Evolutionary conservation across 306 rosid genomes (phyloP), one percentile per base, ranked within the genome.

Genomic region (Astragalus membranaceus): DNA sequence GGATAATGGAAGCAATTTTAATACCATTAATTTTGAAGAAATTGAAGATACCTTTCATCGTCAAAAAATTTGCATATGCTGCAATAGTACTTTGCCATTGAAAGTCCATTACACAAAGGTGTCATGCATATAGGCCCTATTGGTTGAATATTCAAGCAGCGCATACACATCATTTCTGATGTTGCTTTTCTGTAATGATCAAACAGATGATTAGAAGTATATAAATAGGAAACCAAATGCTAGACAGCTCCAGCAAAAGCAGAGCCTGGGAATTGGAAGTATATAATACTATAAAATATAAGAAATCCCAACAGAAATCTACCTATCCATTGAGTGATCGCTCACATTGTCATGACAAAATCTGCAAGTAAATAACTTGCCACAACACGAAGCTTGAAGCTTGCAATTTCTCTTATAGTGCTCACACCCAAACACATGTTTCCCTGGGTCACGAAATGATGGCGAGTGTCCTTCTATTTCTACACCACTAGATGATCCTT

Each of bases 241-340:
- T 60, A 35, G 6, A 58, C 10, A 61, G 48, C 33, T 61, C 50
- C 50, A 1, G 9, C 15, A 30, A 59, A 14, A 60, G 49, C 8
- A 8, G 30, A 60, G 51, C 42, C 51, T 42, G 20, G 69, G 17
- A 16, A 17, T 17, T 73, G 85, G 73, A 78, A 37, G 73, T 66
- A 67, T 23, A 23, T 66, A 60, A 54, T 7, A 41, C 39, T 35
- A 69, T 50, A 66, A 77, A 80, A 33, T 43, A 32, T 66, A 72
- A 54, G 68, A 72, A 63, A 39, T 12, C 33, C 59, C 75, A 56
- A 54, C 43, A 61, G 64, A 78, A 75, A 55, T 15, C 81, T 83
- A 95, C 99, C 99, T 95, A 73, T 91, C 99, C 96, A 95, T 95
- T 46, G 95, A 89, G 87, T 95, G 99, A 80, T 91, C 97, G 81